These are phyloP conservation scores for Gossypium trilobum DNA, from an alignment of 441 rosid species.

Conservation along the genomic window DNA sequence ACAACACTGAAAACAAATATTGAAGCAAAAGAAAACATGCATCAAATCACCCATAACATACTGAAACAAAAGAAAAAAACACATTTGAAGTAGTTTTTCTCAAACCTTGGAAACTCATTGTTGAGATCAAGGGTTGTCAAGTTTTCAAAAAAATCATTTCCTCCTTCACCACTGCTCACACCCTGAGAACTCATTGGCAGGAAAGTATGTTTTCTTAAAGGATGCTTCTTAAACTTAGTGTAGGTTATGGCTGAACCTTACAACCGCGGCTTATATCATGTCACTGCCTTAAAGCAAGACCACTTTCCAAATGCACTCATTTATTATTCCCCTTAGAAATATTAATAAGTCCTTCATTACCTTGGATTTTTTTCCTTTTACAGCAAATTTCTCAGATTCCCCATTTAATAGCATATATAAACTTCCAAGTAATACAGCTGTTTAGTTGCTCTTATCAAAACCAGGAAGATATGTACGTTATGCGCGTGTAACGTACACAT, in stretches of 20 bases:
- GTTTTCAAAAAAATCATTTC: not conserved
- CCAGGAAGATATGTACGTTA: not conserved
- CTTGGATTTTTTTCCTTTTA: slow-evolving; percentile 3
- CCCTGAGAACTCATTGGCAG: not conserved
- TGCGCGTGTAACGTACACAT: not conserved
- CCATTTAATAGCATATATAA: not conserved
- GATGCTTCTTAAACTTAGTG: not conserved
- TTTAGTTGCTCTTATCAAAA: not conserved
- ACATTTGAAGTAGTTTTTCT: not conserved
- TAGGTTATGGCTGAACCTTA: not conserved
- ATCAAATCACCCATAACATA: not conserved
- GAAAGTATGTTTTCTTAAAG: not conserved
- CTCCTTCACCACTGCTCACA: not conserved
- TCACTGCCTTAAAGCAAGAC: not conserved
- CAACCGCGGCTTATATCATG: not conserved
- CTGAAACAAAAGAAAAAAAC: not conserved
- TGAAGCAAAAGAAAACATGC: not conserved
- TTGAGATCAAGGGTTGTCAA: not conserved
- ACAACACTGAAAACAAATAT: not conserved
- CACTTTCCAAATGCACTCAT: not conserved
- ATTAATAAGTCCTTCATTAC: not conserved
- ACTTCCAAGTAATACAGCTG: not conserved
- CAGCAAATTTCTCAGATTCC: not conserved
- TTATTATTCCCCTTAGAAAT: not conserved
- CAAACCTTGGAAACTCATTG: not conserved